Percentiles rank a stretch among this genome's conserved stretches.
Evolutionary conservation across 148 eudicot genomes (phyloP).

Genomic region (Mesembryanthemum crystallinum): DNA sequence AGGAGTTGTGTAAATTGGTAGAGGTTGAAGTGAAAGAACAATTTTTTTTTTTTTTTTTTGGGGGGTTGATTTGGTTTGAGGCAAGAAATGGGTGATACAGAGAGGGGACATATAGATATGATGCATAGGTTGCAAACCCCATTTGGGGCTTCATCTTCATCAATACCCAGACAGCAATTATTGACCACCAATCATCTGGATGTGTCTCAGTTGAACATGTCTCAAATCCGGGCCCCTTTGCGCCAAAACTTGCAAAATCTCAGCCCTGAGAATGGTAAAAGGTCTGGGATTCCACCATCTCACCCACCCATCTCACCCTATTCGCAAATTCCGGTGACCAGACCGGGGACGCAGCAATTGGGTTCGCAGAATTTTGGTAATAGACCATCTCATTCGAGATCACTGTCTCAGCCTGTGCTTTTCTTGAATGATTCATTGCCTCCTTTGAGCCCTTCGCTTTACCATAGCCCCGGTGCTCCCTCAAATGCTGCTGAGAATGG

Average conservation of each 20-base stretch:
- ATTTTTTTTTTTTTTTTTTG: not conserved
- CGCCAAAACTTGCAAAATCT: constrained; percentile 50
- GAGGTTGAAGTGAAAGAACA: constrained; percentile 15
- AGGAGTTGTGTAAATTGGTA: not conserved
- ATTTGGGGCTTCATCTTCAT: constrained; percentile 56
- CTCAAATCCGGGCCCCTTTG: constrained; percentile 59
- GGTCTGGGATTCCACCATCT: constrained; percentile 80
- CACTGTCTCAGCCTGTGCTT: constrained; percentile 75
- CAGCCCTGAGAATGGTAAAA: constrained; percentile 40
- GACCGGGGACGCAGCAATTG: constrained; percentile 39
- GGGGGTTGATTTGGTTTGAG: constrained; percentile 10
- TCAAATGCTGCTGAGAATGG: constrained; percentile 29
- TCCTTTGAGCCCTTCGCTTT: constrained; percentile 80
- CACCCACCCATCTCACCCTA: constrained; percentile 85
- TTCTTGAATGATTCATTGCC: constrained; percentile 79
- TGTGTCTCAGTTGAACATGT: constrained; percentile 60
- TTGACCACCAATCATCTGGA: constrained; percentile 52
- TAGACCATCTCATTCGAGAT: constrained; percentile 67
- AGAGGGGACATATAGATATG: constrained; percentile 57
- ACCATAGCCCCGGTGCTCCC: constrained; percentile 37
- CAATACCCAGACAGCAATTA: constrained; percentile 40
- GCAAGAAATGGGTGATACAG: constrained; percentile 60
- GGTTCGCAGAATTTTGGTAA: constrained; percentile 53
- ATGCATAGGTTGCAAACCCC: constrained; percentile 73
- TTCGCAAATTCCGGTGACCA: constrained; percentile 57